A percentile compares a stretch with the other conserved stretches of the same genome.
Evolutionary conservation across 1,139 yeast genomes (phyloP).

Genomic region (Chernovozyma aurita): DNA sequence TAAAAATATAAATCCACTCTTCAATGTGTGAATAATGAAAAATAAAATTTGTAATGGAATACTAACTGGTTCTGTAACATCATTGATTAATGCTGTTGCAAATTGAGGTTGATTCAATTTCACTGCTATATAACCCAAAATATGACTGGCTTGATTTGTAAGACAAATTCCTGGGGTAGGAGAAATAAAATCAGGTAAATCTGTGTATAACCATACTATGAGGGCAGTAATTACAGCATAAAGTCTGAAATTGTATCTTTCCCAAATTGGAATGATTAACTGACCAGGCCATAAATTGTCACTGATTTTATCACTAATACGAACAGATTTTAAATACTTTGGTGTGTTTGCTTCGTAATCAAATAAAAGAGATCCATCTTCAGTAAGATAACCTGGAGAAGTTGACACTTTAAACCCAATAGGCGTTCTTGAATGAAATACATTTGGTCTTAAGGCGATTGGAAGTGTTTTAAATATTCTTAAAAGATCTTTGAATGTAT

Average conservation of each 20-base stretch:
- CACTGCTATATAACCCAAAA: slow-evolving; percentile 29
- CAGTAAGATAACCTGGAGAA: slow-evolving; percentile 81
- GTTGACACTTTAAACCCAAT: slow-evolving; percentile 61
- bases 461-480: slow-evolving; percentile 65
- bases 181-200: slow-evolving; percentile 79
- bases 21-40: slow-evolving; percentile 67
- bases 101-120: slow-evolving; percentile 30
- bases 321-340: slow-evolving; percentile 41
- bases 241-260: slow-evolving; percentile 46
- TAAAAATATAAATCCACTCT: slow-evolving; percentile 52
- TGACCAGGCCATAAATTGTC: slow-evolving; percentile 87
- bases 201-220: slow-evolving; percentile 80
- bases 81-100: slow-evolving; percentile 47
- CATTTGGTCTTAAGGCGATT: slow-evolving; percentile 71
- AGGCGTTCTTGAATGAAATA: slow-evolving; percentile 66
- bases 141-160: slow-evolving; percentile 55
- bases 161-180: slow-evolving; percentile 92
- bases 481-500: slow-evolving; percentile 55
- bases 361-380: slow-evolving; percentile 76
- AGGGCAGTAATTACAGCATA: slow-evolving; percentile 43
- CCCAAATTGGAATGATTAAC: slow-evolving; percentile 79
- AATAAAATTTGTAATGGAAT: slow-evolving; percentile 59
- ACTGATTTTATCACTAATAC: slow-evolving; percentile 43
- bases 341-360: slow-evolving; percentile 50
- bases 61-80: slow-evolving; percentile 35